Percentiles rank a stretch among this genome's conserved stretches.
Conservation (phyloP, 2,329 filamentous ascomycete genomes). For the Pleoardoris graminearum region DNA sequence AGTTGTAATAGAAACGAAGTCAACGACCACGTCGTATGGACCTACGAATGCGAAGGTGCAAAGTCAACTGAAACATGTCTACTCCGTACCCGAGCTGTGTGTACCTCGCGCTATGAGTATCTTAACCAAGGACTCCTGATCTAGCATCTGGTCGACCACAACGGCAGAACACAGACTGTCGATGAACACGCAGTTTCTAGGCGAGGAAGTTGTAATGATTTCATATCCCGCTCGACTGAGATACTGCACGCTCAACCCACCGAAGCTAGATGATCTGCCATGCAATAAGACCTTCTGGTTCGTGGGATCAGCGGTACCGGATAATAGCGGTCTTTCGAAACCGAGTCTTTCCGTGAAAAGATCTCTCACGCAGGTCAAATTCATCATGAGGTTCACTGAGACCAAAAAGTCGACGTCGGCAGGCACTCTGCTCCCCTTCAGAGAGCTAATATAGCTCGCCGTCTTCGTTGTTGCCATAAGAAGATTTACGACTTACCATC, state of each 20-base stretch:
- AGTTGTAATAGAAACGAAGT: constrained; percentile 20
- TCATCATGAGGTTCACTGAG: background rate
- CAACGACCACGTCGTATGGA: constrained; percentile 32
- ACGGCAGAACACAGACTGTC: constrained; percentile 27
- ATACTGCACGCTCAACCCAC: constrained; percentile 31
- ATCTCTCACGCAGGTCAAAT: background rate
- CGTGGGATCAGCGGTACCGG: background rate
- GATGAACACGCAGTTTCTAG: constrained; percentile 31
- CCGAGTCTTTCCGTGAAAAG: constrained; percentile 17
- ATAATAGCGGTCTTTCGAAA: constrained; percentile 6
- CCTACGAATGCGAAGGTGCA: no score
- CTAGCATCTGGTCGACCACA: constrained; percentile 30
- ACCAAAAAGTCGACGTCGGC: background rate
- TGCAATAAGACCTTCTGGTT: constrained; percentile 37
- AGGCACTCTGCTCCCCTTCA: background rate
- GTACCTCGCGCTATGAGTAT: constrained; percentile 22
- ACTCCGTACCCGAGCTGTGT: no score
- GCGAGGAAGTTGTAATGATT: constrained; percentile 41
- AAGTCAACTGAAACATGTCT: no score
- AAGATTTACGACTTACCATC: background rate
- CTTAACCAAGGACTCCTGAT: constrained; percentile 14
- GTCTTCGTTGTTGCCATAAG: background rate
- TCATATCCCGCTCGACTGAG: constrained; percentile 32
- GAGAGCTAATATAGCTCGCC: no score
- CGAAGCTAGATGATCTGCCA: constrained; percentile 37